These are phyloP conservation scores for Pythium pectinolyticum DNA, from an alignment of 352 stramenopile species.

Conservation along the genomic window DNA sequence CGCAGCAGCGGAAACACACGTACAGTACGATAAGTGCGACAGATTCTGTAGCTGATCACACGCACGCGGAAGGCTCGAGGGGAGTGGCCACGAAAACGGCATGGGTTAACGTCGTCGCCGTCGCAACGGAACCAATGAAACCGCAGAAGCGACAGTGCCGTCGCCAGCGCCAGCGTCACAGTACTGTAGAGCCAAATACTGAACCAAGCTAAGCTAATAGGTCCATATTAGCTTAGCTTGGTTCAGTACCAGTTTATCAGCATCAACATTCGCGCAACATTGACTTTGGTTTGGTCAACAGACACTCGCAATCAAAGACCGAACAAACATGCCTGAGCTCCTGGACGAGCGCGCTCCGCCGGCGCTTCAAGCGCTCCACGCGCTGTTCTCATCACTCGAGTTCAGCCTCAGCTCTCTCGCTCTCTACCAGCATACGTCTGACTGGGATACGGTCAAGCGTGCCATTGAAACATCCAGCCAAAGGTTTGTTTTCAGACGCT, in stretches of 20 bases:
- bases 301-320: not conserved
- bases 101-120: not conserved
- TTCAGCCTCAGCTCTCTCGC: conserved; percentile 67
- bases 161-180: not conserved
- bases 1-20: not conserved
- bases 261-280: too few species aligned
- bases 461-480: conserved; percentile 72
- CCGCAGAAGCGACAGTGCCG: not conserved
- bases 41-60: not conserved
- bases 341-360: conserved; percentile 45
- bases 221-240: too few species aligned
- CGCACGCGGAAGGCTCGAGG: not conserved
- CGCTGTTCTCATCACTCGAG: conserved; percentile 69
- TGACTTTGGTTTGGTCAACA: too few species aligned
- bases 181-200: too few species aligned
- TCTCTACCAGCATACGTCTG: conserved; percentile 70
- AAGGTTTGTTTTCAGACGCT: conserved; percentile 24
- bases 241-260: too few species aligned
- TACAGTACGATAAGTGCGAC: not conserved
- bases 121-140: not conserved
- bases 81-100: not conserved
- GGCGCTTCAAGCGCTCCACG: conserved; percentile 43
- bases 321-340: not conserved
- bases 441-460: conserved; percentile 60
- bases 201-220: too few species aligned